Evolutionary conservation across 495 filamentous ascomycete genomes (phyloP), one percentile per base, ranked within the genome.

Genomic region (Xylaria acuta): DNA sequence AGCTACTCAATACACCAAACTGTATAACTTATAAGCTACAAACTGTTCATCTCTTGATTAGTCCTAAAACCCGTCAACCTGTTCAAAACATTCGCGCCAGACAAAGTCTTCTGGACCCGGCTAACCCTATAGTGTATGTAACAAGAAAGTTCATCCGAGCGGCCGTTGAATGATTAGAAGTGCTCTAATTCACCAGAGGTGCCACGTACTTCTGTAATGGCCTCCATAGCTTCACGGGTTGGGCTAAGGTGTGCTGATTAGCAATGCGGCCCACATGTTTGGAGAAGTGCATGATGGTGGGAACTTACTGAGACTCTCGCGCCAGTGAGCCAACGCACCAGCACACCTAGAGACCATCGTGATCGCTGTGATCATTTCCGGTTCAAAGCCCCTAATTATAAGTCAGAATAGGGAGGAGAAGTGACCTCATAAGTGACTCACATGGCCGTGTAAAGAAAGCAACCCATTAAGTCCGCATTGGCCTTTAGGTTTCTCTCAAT

Each of bases 401-500:
- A 51, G 65, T 68, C 9, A 67, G 64, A 38, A 63, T 25, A 56
- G 27, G 5, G 20, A 22, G 8, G 6, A 16, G 14, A 51, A 1
- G 14, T 49, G 45, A 53, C 16, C 8, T 67, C 4, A 18, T 0
- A 2, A 53, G 41, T 32, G 43, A 51, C 64, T 54, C 22, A 68
- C 65, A 90, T 80, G 5, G 81, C 84, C 6, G 84, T 86, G 59
- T 88, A 90, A 30, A 88, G 81, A 49, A 90, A 86, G 43, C 83
- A 84, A 5, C 85, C 86, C 77, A 87, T 89, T 69, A 90, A 84
- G 62, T 90, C 88, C 5, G 86, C 88, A 74, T 90, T 90, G 0
- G 86, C 84, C 64, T 87, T 86, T 40, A 90, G 74, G 1, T 81
- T 79, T 16, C 87, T 73, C 30, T 78, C 75, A 2, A 75, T 69